Conservation (phyloP, 2,329 filamentous ascomycete genomes). For the Fusarium chlamydosporum region DNA sequence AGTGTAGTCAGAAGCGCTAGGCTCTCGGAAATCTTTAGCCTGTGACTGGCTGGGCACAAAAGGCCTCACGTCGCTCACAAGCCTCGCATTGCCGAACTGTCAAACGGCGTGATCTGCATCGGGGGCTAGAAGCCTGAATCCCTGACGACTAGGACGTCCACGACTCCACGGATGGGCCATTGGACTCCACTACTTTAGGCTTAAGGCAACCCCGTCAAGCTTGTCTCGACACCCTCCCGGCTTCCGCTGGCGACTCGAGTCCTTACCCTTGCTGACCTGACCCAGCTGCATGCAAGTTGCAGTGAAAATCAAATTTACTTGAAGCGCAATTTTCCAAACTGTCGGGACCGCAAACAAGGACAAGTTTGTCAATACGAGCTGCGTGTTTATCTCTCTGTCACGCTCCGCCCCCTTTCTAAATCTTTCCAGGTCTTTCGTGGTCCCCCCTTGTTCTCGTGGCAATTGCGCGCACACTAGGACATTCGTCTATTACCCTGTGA, state of each 20-base stretch:
- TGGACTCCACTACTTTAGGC: slow-evolving; percentile 45
- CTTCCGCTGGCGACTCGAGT: slow-evolving; percentile 29
- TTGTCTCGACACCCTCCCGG: slow-evolving; percentile 47
- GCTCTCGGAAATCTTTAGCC: slow-evolving; percentile 21
- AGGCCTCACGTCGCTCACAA: slow-evolving; percentile 29
- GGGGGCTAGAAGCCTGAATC: slow-evolving; percentile 50
- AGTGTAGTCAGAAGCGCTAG: slow-evolving; percentile 4
- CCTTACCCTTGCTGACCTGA: slow-evolving; percentile 42
- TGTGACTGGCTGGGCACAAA: slow-evolving; percentile 24
- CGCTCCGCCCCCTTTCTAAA: slow-evolving; percentile 35
- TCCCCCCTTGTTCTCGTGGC: slow-evolving; percentile 28
- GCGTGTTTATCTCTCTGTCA: slow-evolving; percentile 36
- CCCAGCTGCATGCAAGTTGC: slow-evolving; percentile 47
- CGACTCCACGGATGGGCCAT: slow-evolving; percentile 36
- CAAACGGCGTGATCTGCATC: slow-evolving; percentile 53
- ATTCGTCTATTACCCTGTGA: slow-evolving; percentile 43
- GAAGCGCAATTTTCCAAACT: slow-evolving; percentile 57
- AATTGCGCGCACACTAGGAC: slow-evolving; percentile 31
- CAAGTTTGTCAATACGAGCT: slow-evolving; percentile 47
- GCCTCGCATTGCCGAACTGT: slow-evolving; percentile 49
- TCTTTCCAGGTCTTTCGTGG: slow-evolving; percentile 34
- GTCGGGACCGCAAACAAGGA: slow-evolving; percentile 52
- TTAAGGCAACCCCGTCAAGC: slow-evolving; percentile 42
- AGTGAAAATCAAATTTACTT: slow-evolving; percentile 50
- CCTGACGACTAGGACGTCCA: slow-evolving; percentile 46